Evolutionary conservation across 495 filamentous ascomycete genomes (phyloP).

Genomic region (Usnea hakonensis): DNA sequence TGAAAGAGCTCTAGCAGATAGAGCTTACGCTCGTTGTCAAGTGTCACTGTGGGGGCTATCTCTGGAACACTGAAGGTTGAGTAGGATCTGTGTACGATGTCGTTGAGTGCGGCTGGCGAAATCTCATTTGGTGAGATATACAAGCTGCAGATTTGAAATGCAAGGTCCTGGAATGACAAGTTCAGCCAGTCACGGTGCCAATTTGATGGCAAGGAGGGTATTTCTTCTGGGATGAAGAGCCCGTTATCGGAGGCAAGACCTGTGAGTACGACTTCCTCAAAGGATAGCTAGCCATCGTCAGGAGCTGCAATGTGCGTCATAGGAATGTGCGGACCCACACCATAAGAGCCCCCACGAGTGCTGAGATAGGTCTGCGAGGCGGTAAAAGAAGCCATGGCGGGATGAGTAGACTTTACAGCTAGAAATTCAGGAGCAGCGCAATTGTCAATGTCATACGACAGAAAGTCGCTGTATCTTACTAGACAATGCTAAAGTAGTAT

Average conservation of each 20-base stretch:
- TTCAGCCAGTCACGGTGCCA: constrained; percentile 36
- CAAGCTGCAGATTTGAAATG: constrained; percentile 64
- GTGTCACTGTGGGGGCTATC: constrained; percentile 62
- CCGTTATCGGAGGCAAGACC: constrained; percentile 83
- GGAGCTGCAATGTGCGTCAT: too few relatives aligned
- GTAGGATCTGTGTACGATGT: constrained; percentile 73
- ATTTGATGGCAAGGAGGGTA: constrained; percentile 54
- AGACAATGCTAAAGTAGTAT: too few relatives aligned
- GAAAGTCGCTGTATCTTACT: too few relatives aligned
- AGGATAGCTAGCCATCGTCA: constrained; percentile 69
- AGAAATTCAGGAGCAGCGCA: too few relatives aligned
- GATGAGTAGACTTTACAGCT: too few relatives aligned
- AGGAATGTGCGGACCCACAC: too few relatives aligned
- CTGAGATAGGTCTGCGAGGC: too few relatives aligned
- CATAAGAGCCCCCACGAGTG: too few relatives aligned
- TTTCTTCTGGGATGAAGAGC: constrained; percentile 81
- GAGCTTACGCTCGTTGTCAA: constrained; percentile 59
- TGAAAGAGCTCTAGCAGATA: constrained; percentile 93
- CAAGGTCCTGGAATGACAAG: neutral
- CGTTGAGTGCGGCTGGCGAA: constrained; percentile 65
- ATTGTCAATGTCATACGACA: too few relatives aligned
- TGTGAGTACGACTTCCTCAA: constrained; percentile 85
- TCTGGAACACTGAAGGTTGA: constrained; percentile 74
- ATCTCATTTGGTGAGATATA: constrained; percentile 83
- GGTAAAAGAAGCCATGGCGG: too few relatives aligned